phyloP scores from a whole-genome alignment of 1,139 yeast species.

The Arxiozyma slooffiae region DNA sequence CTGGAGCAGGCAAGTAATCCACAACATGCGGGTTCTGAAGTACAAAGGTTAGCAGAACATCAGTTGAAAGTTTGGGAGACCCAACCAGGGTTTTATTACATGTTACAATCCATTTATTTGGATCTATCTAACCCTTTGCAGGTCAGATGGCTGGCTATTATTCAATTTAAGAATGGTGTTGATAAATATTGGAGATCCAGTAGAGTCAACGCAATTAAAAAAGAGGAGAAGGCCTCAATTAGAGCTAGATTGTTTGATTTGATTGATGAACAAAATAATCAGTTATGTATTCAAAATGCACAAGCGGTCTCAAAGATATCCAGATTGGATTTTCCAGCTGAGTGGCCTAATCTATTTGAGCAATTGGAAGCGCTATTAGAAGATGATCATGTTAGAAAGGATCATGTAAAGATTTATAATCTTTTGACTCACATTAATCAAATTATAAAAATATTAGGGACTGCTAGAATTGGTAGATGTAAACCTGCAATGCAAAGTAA shows the following conservation, averaged over 20 bases:
- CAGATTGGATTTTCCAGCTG: conserved; percentile 74
- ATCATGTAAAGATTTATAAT: conserved; percentile 50
- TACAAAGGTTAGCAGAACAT: conserved; percentile 55
- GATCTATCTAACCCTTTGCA: conserved; percentile 50
- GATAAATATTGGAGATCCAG: conserved; percentile 77
- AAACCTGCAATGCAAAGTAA: conserved; percentile 69
- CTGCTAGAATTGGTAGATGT: conserved; percentile 75
- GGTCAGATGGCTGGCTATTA: conserved; percentile 76
- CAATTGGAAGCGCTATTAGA: conserved; percentile 45
- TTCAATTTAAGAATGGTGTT: conserved; percentile 78
- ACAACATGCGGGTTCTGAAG: conserved; percentile 34
- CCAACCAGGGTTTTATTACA: conserved; percentile 48
- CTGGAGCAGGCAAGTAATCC: conserved; percentile 46
- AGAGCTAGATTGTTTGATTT: conserved; percentile 48
- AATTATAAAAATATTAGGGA: conserved; percentile 59
- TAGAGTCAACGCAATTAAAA: conserved; percentile 44
- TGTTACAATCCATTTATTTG: conserved; percentile 52
- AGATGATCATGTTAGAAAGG: conserved; percentile 33
- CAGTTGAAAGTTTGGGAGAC: conserved; percentile 62
- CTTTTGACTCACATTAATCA: conserved; percentile 62
- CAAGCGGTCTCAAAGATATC: conserved; percentile 70
- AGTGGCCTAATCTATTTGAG: conserved; percentile 76
- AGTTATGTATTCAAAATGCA: conserved; percentile 72
- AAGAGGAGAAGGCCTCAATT: conserved; percentile 62
- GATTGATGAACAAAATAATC: conserved; percentile 62